Conservation (phyloP, 108 stramenopile genomes). For the Chaetoceros tenuissimus region DNA sequence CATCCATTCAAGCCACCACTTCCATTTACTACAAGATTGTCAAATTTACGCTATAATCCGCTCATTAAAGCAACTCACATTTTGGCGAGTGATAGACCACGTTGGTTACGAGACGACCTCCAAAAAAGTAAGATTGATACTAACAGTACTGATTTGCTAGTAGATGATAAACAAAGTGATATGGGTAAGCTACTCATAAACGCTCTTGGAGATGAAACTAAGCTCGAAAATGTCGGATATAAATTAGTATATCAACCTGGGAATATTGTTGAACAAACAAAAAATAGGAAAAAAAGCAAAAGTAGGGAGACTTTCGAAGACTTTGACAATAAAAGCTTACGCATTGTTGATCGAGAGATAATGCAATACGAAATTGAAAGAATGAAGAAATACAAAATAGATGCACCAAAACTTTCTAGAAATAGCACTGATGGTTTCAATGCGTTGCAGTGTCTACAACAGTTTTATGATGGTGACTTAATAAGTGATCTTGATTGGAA, state of each 20-base stretch:
- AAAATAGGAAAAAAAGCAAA: neutral
- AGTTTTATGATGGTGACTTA: slow-evolving; percentile 26
- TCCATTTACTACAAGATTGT: slow-evolving; percentile 25
- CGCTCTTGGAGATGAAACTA: neutral
- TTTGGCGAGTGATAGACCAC: slow-evolving; percentile 11
- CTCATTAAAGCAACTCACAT: slow-evolving; percentile 19
- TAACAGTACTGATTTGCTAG: neutral
- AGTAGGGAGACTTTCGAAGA: neutral
- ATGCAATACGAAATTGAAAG: neutral
- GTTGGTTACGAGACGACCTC: neutral
- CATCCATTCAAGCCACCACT: slow-evolving; percentile 54
- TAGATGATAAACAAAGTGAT: too few relatives aligned
- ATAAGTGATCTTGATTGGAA: slow-evolving; percentile 20
- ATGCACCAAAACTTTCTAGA: neutral
- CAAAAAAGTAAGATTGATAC: neutral
- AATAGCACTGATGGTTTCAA: slow-evolving; percentile 18
- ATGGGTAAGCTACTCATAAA: slow-evolving; percentile 2
- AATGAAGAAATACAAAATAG: slow-evolving; percentile 11
- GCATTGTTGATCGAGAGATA: neutral
- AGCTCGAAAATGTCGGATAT: slow-evolving; percentile 8
- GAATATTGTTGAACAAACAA: neutral
- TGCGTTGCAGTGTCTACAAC: slow-evolving; percentile 29
- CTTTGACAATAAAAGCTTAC: neutral
- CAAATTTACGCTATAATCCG: slow-evolving; percentile 9
- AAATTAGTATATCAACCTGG: slow-evolving; percentile 6